These are phyloP conservation scores for Sordariomycetes sp. DNA, from an alignment of 2,329 filamentous ascomycete genomes.

Conservation along the genomic window DNA sequence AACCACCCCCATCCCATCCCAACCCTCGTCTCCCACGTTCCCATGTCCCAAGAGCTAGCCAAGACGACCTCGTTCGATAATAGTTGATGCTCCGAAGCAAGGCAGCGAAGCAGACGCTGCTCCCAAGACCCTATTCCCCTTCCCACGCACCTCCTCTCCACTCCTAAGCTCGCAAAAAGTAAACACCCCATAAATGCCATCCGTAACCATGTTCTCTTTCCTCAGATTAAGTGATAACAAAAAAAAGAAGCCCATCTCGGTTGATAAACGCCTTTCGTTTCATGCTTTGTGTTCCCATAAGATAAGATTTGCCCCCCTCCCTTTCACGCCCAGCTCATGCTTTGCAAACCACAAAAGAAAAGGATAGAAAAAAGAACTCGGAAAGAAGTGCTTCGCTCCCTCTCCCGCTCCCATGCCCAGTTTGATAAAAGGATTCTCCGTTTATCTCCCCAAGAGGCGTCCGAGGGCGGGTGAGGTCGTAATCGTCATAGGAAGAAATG, in stretches of 20 bases:
- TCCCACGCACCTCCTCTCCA: not conserved
- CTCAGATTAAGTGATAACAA: constrained; percentile 1
- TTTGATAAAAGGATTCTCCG: not conserved
- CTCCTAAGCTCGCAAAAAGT: not conserved
- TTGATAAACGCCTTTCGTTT: not conserved
- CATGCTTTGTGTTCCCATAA: not conserved
- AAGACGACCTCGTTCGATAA: too few species aligned
- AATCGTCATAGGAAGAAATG: not conserved
- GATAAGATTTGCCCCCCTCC: not conserved
- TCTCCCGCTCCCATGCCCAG: not conserved
- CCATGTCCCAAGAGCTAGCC: too few species aligned
- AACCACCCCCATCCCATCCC: too few species aligned
- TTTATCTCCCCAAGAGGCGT: not conserved
- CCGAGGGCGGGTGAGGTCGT: not conserved
- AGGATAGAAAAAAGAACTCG: not conserved
- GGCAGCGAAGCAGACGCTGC: not conserved
- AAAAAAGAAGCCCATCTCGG: not conserved
- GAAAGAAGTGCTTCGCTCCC: not conserved
- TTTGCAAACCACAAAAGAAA: not conserved
- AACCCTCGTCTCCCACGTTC: too few species aligned
- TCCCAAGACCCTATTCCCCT: not conserved
- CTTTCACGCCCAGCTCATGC: not conserved
- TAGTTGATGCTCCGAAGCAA: too few species aligned
- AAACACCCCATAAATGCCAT: not conserved
- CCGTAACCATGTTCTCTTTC: constrained; percentile 4